A percentile compares a stretch with the other conserved stretches of the same genome.
Conservation (phyloP, 192 early-diverging fungal species). For the Lobosporangium transversale region DNA sequence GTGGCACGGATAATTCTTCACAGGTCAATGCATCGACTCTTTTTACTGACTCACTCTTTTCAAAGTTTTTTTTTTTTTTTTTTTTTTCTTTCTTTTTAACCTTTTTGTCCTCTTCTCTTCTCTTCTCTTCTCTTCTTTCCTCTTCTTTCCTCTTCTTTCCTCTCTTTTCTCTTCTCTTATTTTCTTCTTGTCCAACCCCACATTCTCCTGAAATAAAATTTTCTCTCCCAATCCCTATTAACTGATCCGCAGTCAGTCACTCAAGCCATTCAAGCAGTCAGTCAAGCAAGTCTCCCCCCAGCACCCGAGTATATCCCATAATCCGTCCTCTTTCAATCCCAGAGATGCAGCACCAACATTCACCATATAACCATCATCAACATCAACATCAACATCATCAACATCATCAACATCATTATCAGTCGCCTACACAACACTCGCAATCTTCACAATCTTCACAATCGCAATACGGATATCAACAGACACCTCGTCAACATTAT, state of each 20-base stretch:
- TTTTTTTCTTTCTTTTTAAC: not conserved
- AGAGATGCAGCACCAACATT: conserved; percentile 17
- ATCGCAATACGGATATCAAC: conserved; percentile 9
- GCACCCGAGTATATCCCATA: too few species aligned
- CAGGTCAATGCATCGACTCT: too few species aligned
- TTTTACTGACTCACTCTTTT: too few species aligned
- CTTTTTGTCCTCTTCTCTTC: not conserved
- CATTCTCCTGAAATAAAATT: conserved; percentile 20
- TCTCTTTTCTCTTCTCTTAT: not conserved
- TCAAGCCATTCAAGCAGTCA: too few species aligned
- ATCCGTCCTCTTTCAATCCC: too few species aligned
- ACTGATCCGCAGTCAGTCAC: too few species aligned
- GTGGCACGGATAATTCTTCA: too few species aligned
- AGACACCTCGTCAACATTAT: conserved; percentile 18
- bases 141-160: not conserved
- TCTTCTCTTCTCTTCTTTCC: not conserved
- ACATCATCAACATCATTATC: conserved; percentile 29
- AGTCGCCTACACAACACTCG: conserved; percentile 1
- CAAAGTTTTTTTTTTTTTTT: not conserved
- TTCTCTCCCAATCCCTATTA: too few species aligned
- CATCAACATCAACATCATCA: conserved; percentile 21
- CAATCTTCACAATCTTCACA: conserved; percentile 12
- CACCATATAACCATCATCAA: too few species aligned
- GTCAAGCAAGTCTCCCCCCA: too few species aligned
- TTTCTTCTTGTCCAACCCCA: too few species aligned